phyloP scores from a whole-genome alignment of 2,329 filamentous ascomycete species.

The Amylocarpus encephaloides region DNA sequence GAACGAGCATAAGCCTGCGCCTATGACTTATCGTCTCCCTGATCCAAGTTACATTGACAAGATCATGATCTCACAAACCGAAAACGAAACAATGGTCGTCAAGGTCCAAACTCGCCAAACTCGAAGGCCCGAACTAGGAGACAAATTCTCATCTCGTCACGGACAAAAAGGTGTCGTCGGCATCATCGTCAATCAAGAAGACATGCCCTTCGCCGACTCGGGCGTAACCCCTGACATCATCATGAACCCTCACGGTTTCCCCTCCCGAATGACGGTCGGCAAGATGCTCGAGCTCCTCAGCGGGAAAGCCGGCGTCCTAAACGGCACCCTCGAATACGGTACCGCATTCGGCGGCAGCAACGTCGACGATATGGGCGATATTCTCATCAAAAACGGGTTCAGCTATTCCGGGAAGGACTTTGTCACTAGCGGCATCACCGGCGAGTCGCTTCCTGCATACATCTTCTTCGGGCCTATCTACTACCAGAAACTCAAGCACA shows the following conservation, averaged over 20 bases:
- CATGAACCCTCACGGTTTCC: slow-evolving; percentile 99
- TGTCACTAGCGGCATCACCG: slow-evolving; percentile 90
- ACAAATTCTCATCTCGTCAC: slow-evolving; percentile 98
- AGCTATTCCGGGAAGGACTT: slow-evolving; percentile 97
- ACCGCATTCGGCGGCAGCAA: slow-evolving; percentile 79
- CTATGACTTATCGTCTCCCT: slow-evolving; percentile 72
- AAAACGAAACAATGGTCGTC: slow-evolving; percentile 78
- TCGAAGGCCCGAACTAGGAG: slow-evolving; percentile 84
- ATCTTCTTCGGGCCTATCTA: slow-evolving; percentile 99
- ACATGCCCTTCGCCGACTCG: slow-evolving; percentile 89
- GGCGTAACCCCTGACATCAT: slow-evolving; percentile 97
- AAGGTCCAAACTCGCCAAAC: slow-evolving; percentile 98
- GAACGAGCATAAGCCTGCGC: slow-evolving; percentile 58
- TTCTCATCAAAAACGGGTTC: slow-evolving; percentile 83
- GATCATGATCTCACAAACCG: slow-evolving; percentile 86
- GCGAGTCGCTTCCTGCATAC: slow-evolving; percentile 88
- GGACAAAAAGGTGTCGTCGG: slow-evolving; percentile 97
- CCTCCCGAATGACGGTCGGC: slow-evolving; percentile 97
- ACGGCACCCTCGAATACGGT: slow-evolving; percentile 82
- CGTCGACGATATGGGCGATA: slow-evolving; percentile 81
- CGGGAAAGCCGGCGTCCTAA: slow-evolving; percentile 85
- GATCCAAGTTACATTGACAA: slow-evolving; percentile 92
- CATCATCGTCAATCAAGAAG: slow-evolving; percentile 92
- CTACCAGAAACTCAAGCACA: slow-evolving; percentile 99
- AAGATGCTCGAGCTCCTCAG: slow-evolving; percentile 94